Evolutionary conservation across 116 monocot species (phyloP).

Genomic region (Phalaenopsis hybrid): DNA sequence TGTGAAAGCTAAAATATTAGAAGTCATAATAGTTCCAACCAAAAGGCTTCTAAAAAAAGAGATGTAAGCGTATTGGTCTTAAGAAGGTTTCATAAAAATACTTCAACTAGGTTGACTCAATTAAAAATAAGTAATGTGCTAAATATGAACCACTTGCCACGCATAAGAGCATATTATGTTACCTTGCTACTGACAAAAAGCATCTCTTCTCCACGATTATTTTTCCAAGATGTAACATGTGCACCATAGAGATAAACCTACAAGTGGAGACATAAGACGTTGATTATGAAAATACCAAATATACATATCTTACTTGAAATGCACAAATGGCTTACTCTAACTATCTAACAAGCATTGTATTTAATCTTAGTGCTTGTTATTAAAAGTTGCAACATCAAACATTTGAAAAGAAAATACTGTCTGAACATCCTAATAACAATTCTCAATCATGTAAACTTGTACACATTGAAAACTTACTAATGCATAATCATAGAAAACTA

Average conservation of each 20-base stretch:
- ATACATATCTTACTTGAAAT: background rate
- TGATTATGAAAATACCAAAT: background rate
- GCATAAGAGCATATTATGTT: background rate
- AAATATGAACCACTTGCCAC: background rate
- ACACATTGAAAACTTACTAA: background rate
- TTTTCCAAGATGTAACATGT: conserved; percentile 45
- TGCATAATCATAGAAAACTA: background rate
- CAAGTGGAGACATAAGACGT: background rate
- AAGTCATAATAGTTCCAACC: background rate
- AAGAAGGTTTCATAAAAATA: background rate
- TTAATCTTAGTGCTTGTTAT: background rate
- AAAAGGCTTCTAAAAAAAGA: background rate
- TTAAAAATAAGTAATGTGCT: background rate
- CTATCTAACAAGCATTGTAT: background rate
- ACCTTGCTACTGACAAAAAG: conserved; percentile 45
- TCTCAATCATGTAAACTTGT: background rate
- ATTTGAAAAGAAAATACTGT: background rate
- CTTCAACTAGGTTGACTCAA: background rate
- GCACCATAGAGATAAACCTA: conserved; percentile 39
- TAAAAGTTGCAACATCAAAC: background rate
- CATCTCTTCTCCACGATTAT: conserved; percentile 33
- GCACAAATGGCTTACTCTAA: background rate
- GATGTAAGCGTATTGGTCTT: background rate
- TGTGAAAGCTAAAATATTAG: background rate
- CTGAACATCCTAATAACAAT: background rate